A percentile compares a stretch with the other conserved stretches of the same genome.
Evolutionary conservation across 1,284 basidiomycete genomes (phyloP).

Genomic region (Vanrija sp.): DNA sequence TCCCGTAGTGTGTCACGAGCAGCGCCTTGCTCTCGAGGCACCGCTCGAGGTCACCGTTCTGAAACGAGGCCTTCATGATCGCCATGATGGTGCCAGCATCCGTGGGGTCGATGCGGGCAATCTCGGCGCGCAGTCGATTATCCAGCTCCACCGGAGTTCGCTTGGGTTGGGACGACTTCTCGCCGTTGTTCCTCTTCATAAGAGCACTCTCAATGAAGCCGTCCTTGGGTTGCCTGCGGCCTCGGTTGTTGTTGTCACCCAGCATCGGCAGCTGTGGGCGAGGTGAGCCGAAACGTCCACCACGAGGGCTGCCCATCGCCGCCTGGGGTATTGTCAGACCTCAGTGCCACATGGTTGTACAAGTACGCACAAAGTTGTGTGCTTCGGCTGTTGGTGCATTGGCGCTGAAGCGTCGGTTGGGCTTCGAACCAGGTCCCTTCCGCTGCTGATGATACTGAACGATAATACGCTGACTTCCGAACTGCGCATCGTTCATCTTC

Average conservation of each 20-base stretch:
- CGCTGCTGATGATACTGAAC: constrained; percentile 17
- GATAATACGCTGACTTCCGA: constrained; percentile 25
- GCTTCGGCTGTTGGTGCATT: background rate
- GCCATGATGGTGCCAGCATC: background rate
- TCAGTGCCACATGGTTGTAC: no score
- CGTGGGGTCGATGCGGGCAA: background rate
- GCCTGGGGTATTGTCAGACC: no score
- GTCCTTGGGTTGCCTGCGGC: background rate
- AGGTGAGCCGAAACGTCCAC: no score
- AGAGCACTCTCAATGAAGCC: background rate
- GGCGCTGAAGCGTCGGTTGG: no score
- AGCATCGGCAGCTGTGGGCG: no score
- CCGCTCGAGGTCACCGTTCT: constrained; percentile 5
- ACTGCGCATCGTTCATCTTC: constrained; percentile 23
- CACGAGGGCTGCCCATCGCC: no score
- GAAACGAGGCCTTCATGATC: background rate
- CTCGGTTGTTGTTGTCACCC: background rate
- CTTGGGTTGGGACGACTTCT: no score
- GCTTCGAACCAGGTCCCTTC: background rate
- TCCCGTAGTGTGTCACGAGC: constrained; percentile 12
- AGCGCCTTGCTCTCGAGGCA: constrained; percentile 7
- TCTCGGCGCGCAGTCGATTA: background rate
- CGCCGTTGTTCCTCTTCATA: no score
- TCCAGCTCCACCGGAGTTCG: background rate
- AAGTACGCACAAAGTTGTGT: no score